These are phyloP conservation scores for Crithidia mellificae DNA, from an alignment of 208 protist species.

Conservation along the genomic window DNA sequence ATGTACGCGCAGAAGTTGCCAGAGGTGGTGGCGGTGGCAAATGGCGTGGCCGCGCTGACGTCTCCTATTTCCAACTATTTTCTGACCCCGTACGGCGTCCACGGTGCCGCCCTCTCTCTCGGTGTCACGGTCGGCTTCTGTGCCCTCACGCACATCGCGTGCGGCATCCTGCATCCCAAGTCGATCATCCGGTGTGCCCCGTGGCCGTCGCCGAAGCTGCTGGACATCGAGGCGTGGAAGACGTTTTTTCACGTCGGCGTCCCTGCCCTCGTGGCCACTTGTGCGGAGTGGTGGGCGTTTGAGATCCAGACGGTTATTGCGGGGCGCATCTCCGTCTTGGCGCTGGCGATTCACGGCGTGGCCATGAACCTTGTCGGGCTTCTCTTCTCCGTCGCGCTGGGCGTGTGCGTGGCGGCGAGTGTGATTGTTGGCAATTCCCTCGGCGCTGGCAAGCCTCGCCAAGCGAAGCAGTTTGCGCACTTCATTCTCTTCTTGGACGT, in stretches of 20 bases:
- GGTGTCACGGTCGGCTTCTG: slow-evolving; percentile 38
- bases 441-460: slow-evolving; percentile 37
- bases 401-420: slow-evolving; percentile 62
- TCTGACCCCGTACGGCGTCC: slow-evolving; percentile 53
- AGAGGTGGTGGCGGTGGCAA: slow-evolving; percentile 49
- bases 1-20: slow-evolving; percentile 67
- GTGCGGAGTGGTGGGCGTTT: slow-evolving; percentile 82
- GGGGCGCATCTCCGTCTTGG: slow-evolving; percentile 36
- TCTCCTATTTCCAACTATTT: slow-evolving; percentile 64
- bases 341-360: slow-evolving; percentile 59
- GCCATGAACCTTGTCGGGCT: slow-evolving; percentile 56
- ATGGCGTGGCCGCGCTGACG: slow-evolving; percentile 45
- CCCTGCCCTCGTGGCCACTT: slow-evolving; percentile 57
- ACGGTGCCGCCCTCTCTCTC: slow-evolving; percentile 53
- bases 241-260: slow-evolving; percentile 57
- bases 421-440: slow-evolving; percentile 72
- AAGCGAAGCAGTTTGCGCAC: slow-evolving; percentile 52
- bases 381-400: slow-evolving; percentile 66
- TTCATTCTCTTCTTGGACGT: slow-evolving; percentile 62
- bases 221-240: slow-evolving; percentile 40
- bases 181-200: slow-evolving; percentile 47
- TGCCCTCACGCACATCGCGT: slow-evolving; percentile 41
- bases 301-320: slow-evolving; percentile 67
- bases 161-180: slow-evolving; percentile 53
- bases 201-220: slow-evolving; percentile 63